Evolutionary conservation across 2,329 filamentous ascomycete species (phyloP).

Genomic region (Penicillium sp.): DNA sequence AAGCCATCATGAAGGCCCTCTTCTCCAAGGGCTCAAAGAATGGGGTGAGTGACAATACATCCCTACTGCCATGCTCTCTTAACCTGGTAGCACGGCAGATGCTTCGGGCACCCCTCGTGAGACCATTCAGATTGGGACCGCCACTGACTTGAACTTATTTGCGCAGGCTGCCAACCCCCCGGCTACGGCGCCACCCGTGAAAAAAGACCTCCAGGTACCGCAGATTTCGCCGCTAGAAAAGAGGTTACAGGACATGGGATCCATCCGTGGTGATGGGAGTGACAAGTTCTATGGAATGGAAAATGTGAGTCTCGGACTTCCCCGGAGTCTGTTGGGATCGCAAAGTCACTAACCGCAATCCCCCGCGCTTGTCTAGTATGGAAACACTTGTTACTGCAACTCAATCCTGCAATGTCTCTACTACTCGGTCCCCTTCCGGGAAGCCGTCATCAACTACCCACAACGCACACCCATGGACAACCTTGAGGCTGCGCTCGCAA

Average conservation of each 20-base stretch:
- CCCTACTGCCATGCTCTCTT: conserved; percentile 14
- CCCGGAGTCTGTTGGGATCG: not conserved
- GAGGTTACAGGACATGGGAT: conserved; percentile 78
- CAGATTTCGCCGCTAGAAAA: conserved; percentile 64
- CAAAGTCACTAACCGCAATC: conserved; percentile 19
- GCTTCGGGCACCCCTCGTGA: conserved; percentile 13
- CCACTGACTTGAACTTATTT: conserved; percentile 19
- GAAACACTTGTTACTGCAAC: conserved; percentile 98
- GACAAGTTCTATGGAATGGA: conserved; percentile 99
- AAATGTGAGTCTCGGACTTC: conserved; percentile 69
- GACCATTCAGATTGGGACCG: conserved; percentile 14
- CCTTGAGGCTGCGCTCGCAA: conserved; percentile 57
- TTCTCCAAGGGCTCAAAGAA: conserved; percentile 43
- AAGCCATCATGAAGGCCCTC: conserved; percentile 40
- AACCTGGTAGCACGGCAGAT: conserved; percentile 18
- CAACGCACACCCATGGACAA: conserved; percentile 67
- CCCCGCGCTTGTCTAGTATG: conserved; percentile 63
- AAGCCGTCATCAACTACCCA: conserved; percentile 91
- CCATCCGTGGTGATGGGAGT: conserved; percentile 80
- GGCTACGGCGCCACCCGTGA: conserved; percentile 49
- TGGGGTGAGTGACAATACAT: conserved; percentile 32
- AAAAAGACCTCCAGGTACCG: conserved; percentile 60
- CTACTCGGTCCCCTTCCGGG: conserved; percentile 90
- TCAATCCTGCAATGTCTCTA: conserved; percentile 97
- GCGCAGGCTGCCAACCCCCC: conserved; percentile 50